phyloP scores from a whole-genome alignment of 441 rosid genomes.

The Gossypium lobatum region DNA sequence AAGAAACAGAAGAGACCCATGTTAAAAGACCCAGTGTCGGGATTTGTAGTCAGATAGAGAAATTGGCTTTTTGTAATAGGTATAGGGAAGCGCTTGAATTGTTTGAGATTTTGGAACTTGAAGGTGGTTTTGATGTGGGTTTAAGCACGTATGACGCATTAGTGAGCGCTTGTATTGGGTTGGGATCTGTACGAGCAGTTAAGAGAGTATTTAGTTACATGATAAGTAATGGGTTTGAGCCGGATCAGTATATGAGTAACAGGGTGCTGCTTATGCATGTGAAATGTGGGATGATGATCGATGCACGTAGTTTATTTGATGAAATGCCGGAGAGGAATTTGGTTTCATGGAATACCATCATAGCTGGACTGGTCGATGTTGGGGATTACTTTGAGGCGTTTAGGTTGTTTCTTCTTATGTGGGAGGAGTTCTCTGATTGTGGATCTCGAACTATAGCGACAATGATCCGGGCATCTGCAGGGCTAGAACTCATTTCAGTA shows the following conservation, averaged over 20 bases:
- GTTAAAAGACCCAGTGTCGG: slow-evolving; percentile 35
- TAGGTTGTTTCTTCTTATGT: slow-evolving; percentile 54
- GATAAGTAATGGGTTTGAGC: slow-evolving; percentile 44
- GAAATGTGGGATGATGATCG: slow-evolving; percentile 68
- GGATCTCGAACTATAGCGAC: slow-evolving; percentile 50
- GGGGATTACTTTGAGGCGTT: slow-evolving; percentile 65
- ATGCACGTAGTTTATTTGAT: slow-evolving; percentile 63
- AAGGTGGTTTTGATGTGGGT: slow-evolving; percentile 44
- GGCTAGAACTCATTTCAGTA: slow-evolving; percentile 43
- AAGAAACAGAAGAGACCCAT: slow-evolving; percentile 25
- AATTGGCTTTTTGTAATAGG: slow-evolving; percentile 49
- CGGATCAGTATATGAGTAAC: slow-evolving; percentile 61
- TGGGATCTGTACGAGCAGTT: slow-evolving; percentile 58
- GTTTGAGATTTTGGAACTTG: slow-evolving; percentile 68
- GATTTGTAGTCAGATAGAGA: slow-evolving; percentile 75
- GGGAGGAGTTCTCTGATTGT: slow-evolving; percentile 69
- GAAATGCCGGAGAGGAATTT: slow-evolving; percentile 72
- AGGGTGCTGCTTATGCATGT: slow-evolving; percentile 68
- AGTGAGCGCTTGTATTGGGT: slow-evolving; percentile 67
- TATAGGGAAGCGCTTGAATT: slow-evolving; percentile 73
- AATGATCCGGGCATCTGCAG: slow-evolving; percentile 66
- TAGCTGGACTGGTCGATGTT: slow-evolving; percentile 52
- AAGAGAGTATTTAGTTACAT: slow-evolving; percentile 61
- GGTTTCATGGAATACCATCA: slow-evolving; percentile 58
- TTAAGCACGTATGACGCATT: slow-evolving; percentile 65